Evolutionary conservation across 2,329 filamentous ascomycete species (phyloP).

Genomic region (Fusarium longipes): DNA sequence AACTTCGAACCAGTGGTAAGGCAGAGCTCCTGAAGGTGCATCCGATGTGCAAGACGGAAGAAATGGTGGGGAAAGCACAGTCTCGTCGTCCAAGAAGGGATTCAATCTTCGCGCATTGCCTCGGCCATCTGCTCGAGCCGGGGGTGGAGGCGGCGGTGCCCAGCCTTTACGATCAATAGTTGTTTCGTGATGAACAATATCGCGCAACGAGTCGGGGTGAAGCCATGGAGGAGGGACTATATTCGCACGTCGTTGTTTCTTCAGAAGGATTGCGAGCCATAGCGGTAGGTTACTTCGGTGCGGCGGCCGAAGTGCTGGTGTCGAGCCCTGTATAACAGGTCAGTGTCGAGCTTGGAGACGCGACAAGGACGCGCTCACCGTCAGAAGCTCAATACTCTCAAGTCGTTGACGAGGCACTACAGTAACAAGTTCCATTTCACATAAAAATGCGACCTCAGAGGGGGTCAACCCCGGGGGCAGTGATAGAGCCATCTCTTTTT

Average conservation of each 20-base stretch:
- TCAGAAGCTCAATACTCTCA: slow-evolving; percentile 84
- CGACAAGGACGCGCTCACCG: slow-evolving; percentile 68
- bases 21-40: slow-evolving; percentile 76
- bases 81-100: slow-evolving; percentile 44
- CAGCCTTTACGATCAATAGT: slow-evolving; percentile 77
- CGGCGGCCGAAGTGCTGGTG: slow-evolving; percentile 81
- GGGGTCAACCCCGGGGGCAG: slow-evolving; percentile 74
- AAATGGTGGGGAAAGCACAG: slow-evolving; percentile 76
- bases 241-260: slow-evolving; percentile 92
- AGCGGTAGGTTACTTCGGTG: slow-evolving; percentile 83
- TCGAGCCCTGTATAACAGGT: slow-evolving; percentile 72
- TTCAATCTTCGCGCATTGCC: slow-evolving; percentile 56
- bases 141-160: slow-evolving; percentile 78
- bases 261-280: slow-evolving; percentile 94
- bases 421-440: slow-evolving; percentile 97
- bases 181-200: slow-evolving; percentile 85
- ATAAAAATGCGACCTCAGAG: slow-evolving; percentile 90
- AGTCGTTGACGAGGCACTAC: slow-evolving; percentile 91
- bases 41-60: slow-evolving; percentile 77
- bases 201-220: slow-evolving; percentile 76
- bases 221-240: slow-evolving; percentile 94
- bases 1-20: slow-evolving; percentile 96
- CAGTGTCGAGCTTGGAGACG: slow-evolving; percentile 26
- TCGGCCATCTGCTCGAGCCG: slow-evolving; percentile 61
- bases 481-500: slow-evolving; percentile 60